Base-by-base conservation (phyloP, 176 grass and related monocot species). In the Avena sativa region DNA sequence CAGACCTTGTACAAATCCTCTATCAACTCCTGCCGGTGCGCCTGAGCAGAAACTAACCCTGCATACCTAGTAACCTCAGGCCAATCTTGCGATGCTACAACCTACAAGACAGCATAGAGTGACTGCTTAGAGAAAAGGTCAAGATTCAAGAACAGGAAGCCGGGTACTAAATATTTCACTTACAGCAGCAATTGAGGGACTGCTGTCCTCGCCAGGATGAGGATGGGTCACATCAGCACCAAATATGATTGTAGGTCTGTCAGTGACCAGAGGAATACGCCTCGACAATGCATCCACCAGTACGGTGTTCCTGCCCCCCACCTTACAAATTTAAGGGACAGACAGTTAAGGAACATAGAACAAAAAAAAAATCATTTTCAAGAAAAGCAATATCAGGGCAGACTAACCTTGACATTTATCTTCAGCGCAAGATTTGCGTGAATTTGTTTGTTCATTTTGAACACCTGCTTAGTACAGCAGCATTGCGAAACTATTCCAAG, bases 41-140 rank as follows among this genome's bases (percentile, higher is more conserved):
- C 76, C 71, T 98, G 96, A 76, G 96, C 96, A 77, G 91, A 95
- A 83, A 98, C 96, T 80, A 98, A 85, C 32, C 96, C 93, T 5
- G 96, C 93, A 89, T 98, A 98, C 81, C 92, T 98, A 64, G 96
- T 98, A 17, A 98, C 87, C 88, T 98, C 96, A 5, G 96, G 96
- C 93, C 96, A 98, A 86, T 98, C 96, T 79, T 94, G 96, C 62
- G 96, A 98, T 7, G 96, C 93, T 47, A 98, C 96, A 84, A 98
- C 96, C 96, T 98, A 48, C 76, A 89, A 60, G 52, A 17, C 59
- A 38, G 71, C 68, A 72, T 48, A 30, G 1, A 81, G 19, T 75
- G 53, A 32, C 73, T 19, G 23, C 49, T 76, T 17, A 76, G 26
- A 73, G 44, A 48, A 12, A 32, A 19, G 19, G 12, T 69, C 20